Percentiles rank a stretch among this genome's conserved stretches.
Evolutionary conservation across 345 rosid species (phyloP).

Genomic region (Xanthoceras sorbifolium): DNA sequence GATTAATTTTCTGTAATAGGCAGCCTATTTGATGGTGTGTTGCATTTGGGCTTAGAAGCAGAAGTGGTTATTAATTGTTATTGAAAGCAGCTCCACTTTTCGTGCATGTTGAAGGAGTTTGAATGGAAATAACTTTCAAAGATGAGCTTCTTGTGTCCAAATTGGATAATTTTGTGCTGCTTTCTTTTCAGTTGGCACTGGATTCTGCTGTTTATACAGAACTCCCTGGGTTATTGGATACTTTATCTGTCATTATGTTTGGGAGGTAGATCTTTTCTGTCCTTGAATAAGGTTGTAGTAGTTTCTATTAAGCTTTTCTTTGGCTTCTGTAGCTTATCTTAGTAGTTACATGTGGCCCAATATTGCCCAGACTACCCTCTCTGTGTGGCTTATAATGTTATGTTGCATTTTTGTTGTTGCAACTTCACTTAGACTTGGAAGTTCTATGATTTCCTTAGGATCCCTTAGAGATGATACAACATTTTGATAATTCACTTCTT

Average conservation of each 20-base stretch:
- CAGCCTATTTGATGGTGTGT: background rate
- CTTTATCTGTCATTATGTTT: background rate
- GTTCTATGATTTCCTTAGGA: background rate
- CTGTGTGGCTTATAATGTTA: background rate
- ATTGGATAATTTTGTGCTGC: background rate
- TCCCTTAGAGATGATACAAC: background rate
- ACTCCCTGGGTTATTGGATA: background rate
- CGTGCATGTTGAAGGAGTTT: background rate
- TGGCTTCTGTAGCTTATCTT: background rate
- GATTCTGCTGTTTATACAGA: background rate
- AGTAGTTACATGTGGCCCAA: background rate
- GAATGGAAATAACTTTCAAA: background rate
- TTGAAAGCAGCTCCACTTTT: background rate
- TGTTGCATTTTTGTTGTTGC: background rate
- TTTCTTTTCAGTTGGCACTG: no score
- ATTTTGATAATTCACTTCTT: background rate
- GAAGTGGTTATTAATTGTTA: background rate
- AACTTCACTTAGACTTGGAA: background rate
- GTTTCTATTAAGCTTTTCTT: background rate
- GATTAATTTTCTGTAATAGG: no score
- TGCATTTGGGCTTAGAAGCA: background rate
- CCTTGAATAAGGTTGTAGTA: constrained; percentile 2
- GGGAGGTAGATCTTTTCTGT: background rate
- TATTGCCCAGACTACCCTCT: background rate
- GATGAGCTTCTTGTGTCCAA: no score